phyloP scores from a whole-genome alignment of 176 grass and related monocot genomes.

The Phyllostachys edulis region DNA sequence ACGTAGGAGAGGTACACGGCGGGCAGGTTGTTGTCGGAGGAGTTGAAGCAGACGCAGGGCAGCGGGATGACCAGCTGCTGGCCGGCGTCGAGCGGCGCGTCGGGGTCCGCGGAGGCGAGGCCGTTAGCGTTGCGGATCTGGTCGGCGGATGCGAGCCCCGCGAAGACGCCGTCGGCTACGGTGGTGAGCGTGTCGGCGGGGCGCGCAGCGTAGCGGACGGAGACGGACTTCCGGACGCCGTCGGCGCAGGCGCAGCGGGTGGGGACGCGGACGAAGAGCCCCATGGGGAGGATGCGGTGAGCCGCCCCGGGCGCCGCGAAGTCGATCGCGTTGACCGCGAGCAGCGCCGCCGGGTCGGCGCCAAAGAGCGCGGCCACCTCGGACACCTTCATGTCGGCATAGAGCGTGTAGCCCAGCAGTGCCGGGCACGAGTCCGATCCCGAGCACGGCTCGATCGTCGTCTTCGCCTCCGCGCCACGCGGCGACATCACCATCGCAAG shows the following conservation, averaged over 20 bases:
- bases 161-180: conserved; percentile 63
- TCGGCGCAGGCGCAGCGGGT: conserved; percentile 66
- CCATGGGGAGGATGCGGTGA: conserved; percentile 73
- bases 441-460: conserved; percentile 89
- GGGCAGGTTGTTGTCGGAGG: conserved; percentile 78
- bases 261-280: conserved; percentile 78
- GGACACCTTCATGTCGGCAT: conserved; percentile 91
- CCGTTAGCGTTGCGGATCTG: conserved; percentile 78
- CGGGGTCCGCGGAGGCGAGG: conserved; percentile 46
- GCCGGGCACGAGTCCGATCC: conserved; percentile 69
- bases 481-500: neutral
- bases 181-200: conserved; percentile 72
- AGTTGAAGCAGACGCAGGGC: conserved; percentile 91
- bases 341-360: conserved; percentile 45
- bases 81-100: conserved; percentile 62
- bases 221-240: conserved; percentile 79
- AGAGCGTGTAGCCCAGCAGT: conserved; percentile 87
- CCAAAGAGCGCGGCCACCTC: conserved; percentile 82
- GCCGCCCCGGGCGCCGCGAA: conserved; percentile 51
- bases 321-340: conserved; percentile 73
- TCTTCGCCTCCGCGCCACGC: conserved; percentile 42
- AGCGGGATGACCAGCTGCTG: conserved; percentile 68
- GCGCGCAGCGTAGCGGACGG: conserved; percentile 68
- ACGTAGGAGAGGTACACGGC: conserved; percentile 85
- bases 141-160: conserved; percentile 66